Evolutionary conservation across 1,284 basidiomycete genomes (phyloP), one percentile per base, ranked within the genome.

Genomic region (Ganoderma sinense): DNA sequence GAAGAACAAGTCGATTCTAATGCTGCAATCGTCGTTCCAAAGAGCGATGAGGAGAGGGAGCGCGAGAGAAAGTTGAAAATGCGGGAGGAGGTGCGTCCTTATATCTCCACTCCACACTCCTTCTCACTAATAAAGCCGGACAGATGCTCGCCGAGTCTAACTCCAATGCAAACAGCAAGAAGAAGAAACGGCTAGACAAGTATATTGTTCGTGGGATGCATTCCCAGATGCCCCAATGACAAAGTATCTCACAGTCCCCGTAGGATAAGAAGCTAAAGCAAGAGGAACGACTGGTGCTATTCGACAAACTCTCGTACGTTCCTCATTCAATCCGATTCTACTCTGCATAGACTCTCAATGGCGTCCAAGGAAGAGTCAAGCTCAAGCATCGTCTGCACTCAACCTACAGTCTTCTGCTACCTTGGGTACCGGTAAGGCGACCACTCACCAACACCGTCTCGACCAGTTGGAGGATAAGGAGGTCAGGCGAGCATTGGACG

Each of bases 181-280:
- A 94, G 83, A 92, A 89, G 83, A 94, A 91, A 78, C 84, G 92
- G 58, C 80, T 96, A 13, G 94, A 96, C 74, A 94, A 94, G 76
- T 96, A 94, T 75, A 94, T 96, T 74, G 94, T 94, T 67, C 73
- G 87, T 78, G 6, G 31, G 43, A 39, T 23, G 39, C 51, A 59
- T 33, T 66, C 53, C 53, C 43, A 20, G 16, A 51, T 43, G 40
- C 20, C 16, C 63, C 61, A 61, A 31, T 10, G 58, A 39, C 40
- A 41, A 2, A 62, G 59, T 55, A 40, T 29, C 29, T 56, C 4
- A 68, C 33, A 53, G 65, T 58, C 36, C 14, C 23, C 70, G 29
- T 74, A 95, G 94, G 92, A 94, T 66, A 95, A 95, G 81, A 95
- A 95, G 80, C 81, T 96, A 61, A 94, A 92, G 81, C 94, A 95